These are phyloP conservation scores for Yamadazyma membranifaciens DNA, from an alignment of 1,139 yeast genomes.

Conservation along the genomic window DNA sequence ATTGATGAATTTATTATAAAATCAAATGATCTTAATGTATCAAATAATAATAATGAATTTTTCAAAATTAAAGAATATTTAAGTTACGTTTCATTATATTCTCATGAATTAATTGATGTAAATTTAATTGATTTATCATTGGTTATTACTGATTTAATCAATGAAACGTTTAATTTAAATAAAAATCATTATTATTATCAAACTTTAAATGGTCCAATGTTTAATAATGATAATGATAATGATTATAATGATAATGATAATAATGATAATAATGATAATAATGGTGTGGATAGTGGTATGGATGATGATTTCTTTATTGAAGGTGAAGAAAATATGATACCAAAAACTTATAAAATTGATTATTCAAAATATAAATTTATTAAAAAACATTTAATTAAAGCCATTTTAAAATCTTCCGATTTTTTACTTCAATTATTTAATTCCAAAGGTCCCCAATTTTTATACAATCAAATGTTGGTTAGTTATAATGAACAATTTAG, in stretches of 20 bases:
- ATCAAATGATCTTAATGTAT: conserved; percentile 32
- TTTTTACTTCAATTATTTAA: conserved; percentile 32
- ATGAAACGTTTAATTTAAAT: conserved; percentile 25
- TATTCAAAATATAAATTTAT: conserved; percentile 25
- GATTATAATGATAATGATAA: conserved; percentile 8
- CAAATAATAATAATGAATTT: conserved; percentile 25
- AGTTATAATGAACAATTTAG: conserved; percentile 19
- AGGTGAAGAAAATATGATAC: conserved; percentile 4
- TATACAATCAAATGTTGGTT: conserved; percentile 23
- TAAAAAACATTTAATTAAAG: conserved; percentile 30
- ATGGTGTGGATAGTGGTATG: background rate
- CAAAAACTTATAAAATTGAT: conserved; percentile 18
- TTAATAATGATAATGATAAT: conserved; percentile 9
- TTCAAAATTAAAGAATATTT: conserved; percentile 39
- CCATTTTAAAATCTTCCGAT: conserved; percentile 33
- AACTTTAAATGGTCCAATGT: conserved; percentile 15
- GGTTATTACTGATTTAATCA: conserved; percentile 37
- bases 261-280: background rate
- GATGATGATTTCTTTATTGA: conserved; percentile 14
- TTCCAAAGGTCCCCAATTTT: conserved; percentile 36
- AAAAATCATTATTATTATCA: conserved; percentile 24
- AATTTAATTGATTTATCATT: conserved; percentile 32
- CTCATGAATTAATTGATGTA: conserved; percentile 35
- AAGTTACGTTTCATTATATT: conserved; percentile 36
- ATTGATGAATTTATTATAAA: conserved; percentile 49